phyloP scores from a whole-genome alignment of 2,329 filamentous ascomycete genomes.

The Verticillium zaregamsianum region DNA sequence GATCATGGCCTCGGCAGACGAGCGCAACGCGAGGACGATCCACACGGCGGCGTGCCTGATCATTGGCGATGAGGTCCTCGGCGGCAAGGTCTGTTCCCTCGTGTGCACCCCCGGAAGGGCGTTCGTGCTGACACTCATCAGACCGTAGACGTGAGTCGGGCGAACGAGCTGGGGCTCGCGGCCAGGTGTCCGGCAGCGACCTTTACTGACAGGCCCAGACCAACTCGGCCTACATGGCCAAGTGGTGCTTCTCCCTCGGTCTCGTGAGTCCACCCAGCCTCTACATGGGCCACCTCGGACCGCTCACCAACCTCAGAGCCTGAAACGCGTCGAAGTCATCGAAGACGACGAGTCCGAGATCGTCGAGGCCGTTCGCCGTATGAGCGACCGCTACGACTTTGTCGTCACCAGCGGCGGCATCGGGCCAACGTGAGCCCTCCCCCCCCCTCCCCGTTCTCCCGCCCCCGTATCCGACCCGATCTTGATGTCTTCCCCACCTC shows the following conservation, averaged over 20 bases:
- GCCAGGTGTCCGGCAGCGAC: slow-evolving; percentile 11
- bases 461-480: not conserved
- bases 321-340: slow-evolving; percentile 90
- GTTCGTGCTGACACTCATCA: slow-evolving; percentile 9
- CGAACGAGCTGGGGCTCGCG: not conserved
- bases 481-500: not conserved
- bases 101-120: not conserved
- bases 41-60: slow-evolving; percentile 89
- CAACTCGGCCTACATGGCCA: slow-evolving; percentile 60
- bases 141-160: slow-evolving; percentile 34
- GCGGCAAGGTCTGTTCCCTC: slow-evolving; percentile 69
- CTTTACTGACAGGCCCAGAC: slow-evolving; percentile 35
- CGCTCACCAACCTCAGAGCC: slow-evolving; percentile 36
- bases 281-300: not conserved
- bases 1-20: slow-evolving; percentile 45
- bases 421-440: slow-evolving; percentile 69
- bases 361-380: slow-evolving; percentile 76
- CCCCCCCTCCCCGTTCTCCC: not conserved
- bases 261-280: slow-evolving; percentile 40
- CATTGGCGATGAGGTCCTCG: slow-evolving; percentile 95
- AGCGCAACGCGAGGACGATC: slow-evolving; percentile 63
- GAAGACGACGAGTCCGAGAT: slow-evolving; percentile 90
- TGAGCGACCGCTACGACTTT: slow-evolving; percentile 89
- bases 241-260: slow-evolving; percentile 59
- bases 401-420: slow-evolving; percentile 95